Conservation (phyloP, 177 flowering plant species). For the Telopea speciosissima region DNA sequence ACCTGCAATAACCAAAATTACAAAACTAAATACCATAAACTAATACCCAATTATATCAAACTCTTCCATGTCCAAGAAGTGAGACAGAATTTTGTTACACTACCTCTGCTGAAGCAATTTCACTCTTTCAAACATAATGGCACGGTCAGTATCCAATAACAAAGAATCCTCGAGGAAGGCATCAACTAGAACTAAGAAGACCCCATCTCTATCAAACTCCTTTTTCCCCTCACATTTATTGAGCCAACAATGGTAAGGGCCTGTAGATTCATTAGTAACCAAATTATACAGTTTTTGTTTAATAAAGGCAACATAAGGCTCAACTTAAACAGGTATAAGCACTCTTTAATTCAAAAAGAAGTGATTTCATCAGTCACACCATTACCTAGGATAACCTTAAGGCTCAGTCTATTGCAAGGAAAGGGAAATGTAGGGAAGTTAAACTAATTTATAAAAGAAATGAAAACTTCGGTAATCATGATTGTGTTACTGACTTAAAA, state of each 20-base stretch:
- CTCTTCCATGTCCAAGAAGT: constrained; percentile 2
- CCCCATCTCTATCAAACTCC: constrained; percentile 31
- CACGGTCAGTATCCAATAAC: constrained; percentile 15
- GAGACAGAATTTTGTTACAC: constrained; percentile 6
- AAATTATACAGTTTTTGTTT: neutral
- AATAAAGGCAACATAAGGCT: neutral
- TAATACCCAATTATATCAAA: neutral
- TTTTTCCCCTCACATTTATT: constrained; percentile 35
- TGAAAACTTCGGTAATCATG: too few relatives aligned
- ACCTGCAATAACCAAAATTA: constrained; percentile 35
- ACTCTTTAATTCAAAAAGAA: neutral
- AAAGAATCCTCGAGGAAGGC: constrained; percentile 26
- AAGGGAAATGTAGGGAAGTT: too few relatives aligned
- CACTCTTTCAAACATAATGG: constrained; percentile 40
- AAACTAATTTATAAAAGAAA: too few relatives aligned
- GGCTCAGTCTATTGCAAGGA: too few relatives aligned
- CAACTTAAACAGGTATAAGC: neutral
- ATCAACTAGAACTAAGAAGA: constrained; percentile 45
- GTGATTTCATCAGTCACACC: too few relatives aligned
- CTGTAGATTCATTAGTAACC: constrained; percentile 27
- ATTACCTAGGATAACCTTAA: too few relatives aligned
- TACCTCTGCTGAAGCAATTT: constrained; percentile 80
- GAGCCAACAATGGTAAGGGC: constrained; percentile 68
- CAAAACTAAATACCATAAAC: neutral
- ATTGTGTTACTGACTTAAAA: too few relatives aligned